Base-by-base conservation (phyloP, 2,329 filamentous ascomycete genomes). In the Venturia aucupariae region DNA sequence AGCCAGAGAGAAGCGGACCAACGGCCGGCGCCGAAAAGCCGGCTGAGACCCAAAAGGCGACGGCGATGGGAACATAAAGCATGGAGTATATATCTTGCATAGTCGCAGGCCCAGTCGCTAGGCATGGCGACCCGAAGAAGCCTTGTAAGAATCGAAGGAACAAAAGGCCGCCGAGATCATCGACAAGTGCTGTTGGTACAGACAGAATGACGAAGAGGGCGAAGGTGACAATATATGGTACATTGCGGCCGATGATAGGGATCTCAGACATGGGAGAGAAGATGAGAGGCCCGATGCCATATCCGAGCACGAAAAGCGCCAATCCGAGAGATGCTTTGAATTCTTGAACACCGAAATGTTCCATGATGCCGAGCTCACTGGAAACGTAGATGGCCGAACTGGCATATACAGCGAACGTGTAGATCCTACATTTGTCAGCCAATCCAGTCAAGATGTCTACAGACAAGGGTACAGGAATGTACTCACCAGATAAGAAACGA, bases 41-140 rank as follows among this genome's bases (percentile, higher is more conserved):
- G 0, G 77, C 75, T 19, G 78, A 72, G 0, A 76, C 76, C 78
- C 78, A 80, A 0, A 78, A 68, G 1, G 73, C 75, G 6, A 80
- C 71, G 0, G 73, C 74, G 51, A 80, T 79, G 0, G 78, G 77
- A 0, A 80, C 72, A 63, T 79, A 75, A 62, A 78, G 71, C 5
- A 78, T 65, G 48, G 69, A 71, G 72, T 83, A 85, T 67, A 79
- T 73, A 62, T 81, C 79, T 38, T 73, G 72, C 65, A 80, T 75
- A 13, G 75, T 76, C 1, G 80, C 80, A 7, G 78, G 79, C 4
- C 79, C 80, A 7, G 81, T 87, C 0, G 86, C 86, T 8, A 90
- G 75, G 65, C 72, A 74, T 30, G 86, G 87, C 8, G 80, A 84
- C 1, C 80, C 80, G 67, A 82, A 76, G 68, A 83, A 81, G 0